phyloP scores from a whole-genome alignment of 2,329 filamentous ascomycete genomes.

The Talaromyces sp. region DNA sequence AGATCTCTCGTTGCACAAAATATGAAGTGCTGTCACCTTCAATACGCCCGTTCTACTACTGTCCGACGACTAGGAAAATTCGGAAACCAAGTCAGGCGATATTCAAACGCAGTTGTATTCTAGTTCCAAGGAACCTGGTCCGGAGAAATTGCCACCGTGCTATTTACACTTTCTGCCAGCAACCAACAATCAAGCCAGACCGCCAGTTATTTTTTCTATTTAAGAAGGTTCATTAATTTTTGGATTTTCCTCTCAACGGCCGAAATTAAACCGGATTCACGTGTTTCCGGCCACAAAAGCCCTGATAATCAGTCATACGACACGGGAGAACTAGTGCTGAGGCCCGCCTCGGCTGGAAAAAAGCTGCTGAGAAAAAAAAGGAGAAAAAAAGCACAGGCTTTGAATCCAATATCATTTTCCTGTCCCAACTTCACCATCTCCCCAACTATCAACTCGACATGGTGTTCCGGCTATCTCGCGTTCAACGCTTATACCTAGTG shows the following conservation, averaged over 20 bases:
- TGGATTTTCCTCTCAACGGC: background rate
- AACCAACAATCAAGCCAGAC: background rate
- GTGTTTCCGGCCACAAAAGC: background rate
- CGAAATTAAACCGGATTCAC: background rate
- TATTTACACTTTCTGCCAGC: background rate
- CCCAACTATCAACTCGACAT: background rate
- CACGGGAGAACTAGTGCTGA: background rate
- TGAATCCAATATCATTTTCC: background rate
- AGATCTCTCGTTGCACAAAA: background rate
- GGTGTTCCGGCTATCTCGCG: slow-evolving; percentile 6
- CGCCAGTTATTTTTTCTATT: background rate
- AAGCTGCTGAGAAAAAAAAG: background rate
- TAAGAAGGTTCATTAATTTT: background rate
- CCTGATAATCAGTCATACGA: background rate
- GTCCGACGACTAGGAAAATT: no score
- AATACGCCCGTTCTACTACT: background rate
- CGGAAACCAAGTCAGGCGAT: background rate
- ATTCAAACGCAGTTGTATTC: background rate
- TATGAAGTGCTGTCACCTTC: background rate
- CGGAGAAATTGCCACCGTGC: background rate
- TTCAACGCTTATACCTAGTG: slow-evolving; percentile 27
- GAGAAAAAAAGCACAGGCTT: background rate
- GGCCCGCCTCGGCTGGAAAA: background rate
- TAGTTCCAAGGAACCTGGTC: background rate
- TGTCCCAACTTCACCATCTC: background rate